Percentiles rank a stretch among this genome's conserved stretches.
Conservation (phyloP, 352 stramenopile genomes). For the Heterotrichella gracilis region DNA sequence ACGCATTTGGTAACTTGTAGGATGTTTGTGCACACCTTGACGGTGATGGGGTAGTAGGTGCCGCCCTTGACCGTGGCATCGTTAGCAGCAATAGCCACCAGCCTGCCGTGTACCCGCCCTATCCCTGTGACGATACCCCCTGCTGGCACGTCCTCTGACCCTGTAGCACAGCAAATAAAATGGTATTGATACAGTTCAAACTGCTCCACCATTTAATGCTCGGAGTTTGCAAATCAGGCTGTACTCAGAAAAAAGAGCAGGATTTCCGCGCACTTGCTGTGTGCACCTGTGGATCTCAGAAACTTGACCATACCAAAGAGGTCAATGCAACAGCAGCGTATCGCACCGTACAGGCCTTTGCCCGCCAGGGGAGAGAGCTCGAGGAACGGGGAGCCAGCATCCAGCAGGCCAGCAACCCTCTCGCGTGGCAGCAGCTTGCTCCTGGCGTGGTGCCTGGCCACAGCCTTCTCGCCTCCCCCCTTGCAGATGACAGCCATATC, state of each 20-base stretch:
- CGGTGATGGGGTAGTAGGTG: constrained; percentile 87
- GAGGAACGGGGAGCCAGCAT: constrained; percentile 57
- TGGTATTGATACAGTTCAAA: too few species aligned
- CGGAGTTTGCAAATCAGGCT: too few species aligned
- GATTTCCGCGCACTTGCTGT: too few species aligned
- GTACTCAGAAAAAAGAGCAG: too few species aligned
- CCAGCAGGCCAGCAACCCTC: constrained; percentile 61
- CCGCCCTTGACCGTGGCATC: constrained; percentile 89
- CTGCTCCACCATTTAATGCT: too few species aligned
- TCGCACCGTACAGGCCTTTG: constrained; percentile 41
- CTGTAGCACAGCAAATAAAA: too few species aligned
- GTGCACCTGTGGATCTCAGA: too few species aligned
- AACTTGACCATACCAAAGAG: too few species aligned
- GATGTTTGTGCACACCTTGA: too few species aligned
- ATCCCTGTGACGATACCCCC: constrained; percentile 56
- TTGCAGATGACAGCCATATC: constrained; percentile 12
- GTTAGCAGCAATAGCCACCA: constrained; percentile 70
- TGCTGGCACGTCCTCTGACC: constrained; percentile 33
- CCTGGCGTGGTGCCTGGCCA: constrained; percentile 33
- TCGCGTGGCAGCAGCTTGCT: constrained; percentile 48
- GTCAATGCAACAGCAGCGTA: too few species aligned
- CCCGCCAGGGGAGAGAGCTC: constrained; percentile 57
- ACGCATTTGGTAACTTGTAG: too few species aligned
- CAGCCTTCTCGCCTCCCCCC: constrained; percentile 32
- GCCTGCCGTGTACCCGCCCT: constrained; percentile 29